Evolutionary conservation across 768 basidiomycete genomes (phyloP), one percentile per base, ranked within the genome.

Genomic region (Krasilnikovozyma curviuscula): DNA sequence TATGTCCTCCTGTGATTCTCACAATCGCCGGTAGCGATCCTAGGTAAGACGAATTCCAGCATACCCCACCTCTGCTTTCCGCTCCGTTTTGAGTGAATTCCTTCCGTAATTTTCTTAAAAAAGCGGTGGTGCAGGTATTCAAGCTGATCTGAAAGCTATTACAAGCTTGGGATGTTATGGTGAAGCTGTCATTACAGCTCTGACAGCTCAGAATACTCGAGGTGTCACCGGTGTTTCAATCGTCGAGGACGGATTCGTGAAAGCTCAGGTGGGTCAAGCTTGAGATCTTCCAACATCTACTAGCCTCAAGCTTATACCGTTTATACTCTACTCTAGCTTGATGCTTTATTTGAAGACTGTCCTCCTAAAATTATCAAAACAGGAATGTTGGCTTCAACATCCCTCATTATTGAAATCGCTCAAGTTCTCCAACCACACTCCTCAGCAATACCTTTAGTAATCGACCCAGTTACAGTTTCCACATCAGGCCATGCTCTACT

Each of bases 381-480:
- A 0, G 88, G 89, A 12, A 91, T 93, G 89, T 70, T 95, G 0
- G 78, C 71, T 56, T 73, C 79, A 50, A 67, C 71, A 0, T 68
- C 65, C 0, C 75, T 69, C 38, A 73, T 74, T 21, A 64, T 60
- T 10, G 67, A 71, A 0, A 70, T 84, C 3, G 71, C 73, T 2
- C 52, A 62, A 2, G 66, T 72, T 10, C 69, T 88, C 35, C 70
- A 62, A 35, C 35, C 54, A 0, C 66, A 69, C 52, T 74, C 70
- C 57, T n/a, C 50, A 13, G 10, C 46, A 10, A 14, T 33, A 14
- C 73, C 75, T 1, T 65, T 88, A 18, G 73, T 91, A 24, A 75
- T 83, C 52, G 88, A 95, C 59, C 86, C 88, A 0, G 86, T 95
- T 9, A 85, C 78, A 58, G 81, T 91, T 1, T 84, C 83, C 3